phyloP scores from a whole-genome alignment of 2,329 filamentous ascomycete genomes.

The Aspergillus udagawae region DNA sequence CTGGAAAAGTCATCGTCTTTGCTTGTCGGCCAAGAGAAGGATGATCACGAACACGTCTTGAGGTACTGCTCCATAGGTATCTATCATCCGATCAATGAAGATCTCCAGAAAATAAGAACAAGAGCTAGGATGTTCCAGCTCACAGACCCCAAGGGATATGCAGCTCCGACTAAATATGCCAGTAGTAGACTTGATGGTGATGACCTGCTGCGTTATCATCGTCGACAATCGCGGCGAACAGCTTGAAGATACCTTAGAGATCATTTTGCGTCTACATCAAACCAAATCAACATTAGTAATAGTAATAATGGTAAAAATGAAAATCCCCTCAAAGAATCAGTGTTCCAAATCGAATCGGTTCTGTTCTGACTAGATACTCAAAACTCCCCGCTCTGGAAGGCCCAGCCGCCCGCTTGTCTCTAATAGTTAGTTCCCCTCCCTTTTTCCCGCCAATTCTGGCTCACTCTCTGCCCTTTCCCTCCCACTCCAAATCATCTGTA shows the following conservation, averaged over 20 bases:
- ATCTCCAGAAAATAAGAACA: not conserved
- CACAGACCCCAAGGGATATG: not conserved
- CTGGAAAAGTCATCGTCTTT: not conserved
- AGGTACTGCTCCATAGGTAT: not conserved
- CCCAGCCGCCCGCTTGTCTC: conserved; percentile 16
- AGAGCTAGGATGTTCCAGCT: not conserved
- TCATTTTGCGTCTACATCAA: not conserved
- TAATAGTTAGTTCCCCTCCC: conserved; percentile 17
- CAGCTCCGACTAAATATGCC: not conserved
- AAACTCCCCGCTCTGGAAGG: not conserved
- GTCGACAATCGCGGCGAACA: not conserved
- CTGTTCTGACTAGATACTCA: not conserved
- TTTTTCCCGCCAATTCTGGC: conserved; percentile 12
- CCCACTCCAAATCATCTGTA: conserved; percentile 19
- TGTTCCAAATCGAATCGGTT: conserved; percentile 1
- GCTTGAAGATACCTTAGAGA: too few species aligned
- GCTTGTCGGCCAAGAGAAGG: not conserved
- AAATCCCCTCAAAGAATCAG: not conserved
- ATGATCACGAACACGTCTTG: not conserved
- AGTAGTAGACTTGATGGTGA: not conserved
- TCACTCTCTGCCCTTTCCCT: conserved; percentile 12
- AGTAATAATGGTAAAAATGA: not conserved
- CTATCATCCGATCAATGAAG: not conserved
- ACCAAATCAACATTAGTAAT: not conserved
- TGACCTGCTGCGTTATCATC: not conserved